Base-by-base conservation (phyloP, 345 rosid species). In the Heritiera fomes region DNA sequence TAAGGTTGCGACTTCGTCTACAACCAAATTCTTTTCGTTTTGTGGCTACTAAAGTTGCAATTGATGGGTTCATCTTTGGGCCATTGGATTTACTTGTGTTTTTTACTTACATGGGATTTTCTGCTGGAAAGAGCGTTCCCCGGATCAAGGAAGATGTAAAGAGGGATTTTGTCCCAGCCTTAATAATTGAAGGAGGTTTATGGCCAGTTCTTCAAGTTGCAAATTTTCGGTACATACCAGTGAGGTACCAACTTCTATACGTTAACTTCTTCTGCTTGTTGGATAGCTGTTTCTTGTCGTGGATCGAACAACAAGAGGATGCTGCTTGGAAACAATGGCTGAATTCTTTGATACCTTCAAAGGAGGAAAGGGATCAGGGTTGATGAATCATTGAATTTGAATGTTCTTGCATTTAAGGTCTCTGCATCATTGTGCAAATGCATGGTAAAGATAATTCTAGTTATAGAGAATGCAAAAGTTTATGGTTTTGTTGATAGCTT, bases 271-370 rank as follows among this genome's bases (percentile, higher is more conserved):
- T 86, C 77, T 84, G 85, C 80, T 68, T 86, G 84, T 75, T 86
- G 73, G 88, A 83, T 77, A 86, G 88, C 47, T 86, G 86, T 67
- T 86, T 86, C 65, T 79, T 86, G 23, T 83, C 87, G 17, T 86
- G 88, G 88, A 3, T 84, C 30, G 86, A 86, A 77, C 88, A 86
- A 73, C 88, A 86, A 68, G 76, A 80, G 46, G 81, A 84, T 80
- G 88, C 85, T 72, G 47, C 86, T 34, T 86, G 88, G 85, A 86
- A 82, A 79, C 70, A 78, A 32, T 71, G 86, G 83, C 61, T 86
- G 78, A 76, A 53, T 28, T 78, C 82, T 55, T 70, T 80, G 4
- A 46, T 80, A 53, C 73, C 78, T 52, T 77, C 60, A 34, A 56
- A 80, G 69, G 81, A 80, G 28, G 49, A 69, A 45, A 75, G 70